Base-by-base conservation (phyloP, 345 rosid species). In the Nephelium lappaceum region DNA sequence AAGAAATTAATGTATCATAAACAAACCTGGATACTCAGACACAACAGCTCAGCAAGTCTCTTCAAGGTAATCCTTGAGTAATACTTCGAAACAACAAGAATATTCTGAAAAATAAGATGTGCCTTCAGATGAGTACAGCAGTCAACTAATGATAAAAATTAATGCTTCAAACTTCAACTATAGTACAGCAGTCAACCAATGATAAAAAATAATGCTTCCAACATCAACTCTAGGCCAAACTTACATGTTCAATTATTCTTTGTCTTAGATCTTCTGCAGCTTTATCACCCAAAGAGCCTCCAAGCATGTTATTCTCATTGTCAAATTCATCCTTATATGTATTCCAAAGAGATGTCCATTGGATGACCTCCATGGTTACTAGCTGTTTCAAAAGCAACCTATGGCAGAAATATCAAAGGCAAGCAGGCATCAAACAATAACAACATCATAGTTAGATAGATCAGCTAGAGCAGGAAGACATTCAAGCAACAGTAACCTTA, bases 341-440 rank as follows among this genome's bases (percentile, higher is more conserved):
- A 87, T 83, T 89, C 99, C 98, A 97, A 69, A 97, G 95, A 70
- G 95, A 83, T 63, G 97, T 97, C 99, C 99, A 94, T 67, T 88
- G 97, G 78, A 97, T 88, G 79, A 97, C 98, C 89, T 97, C 99
- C 98, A 94, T 92, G 47, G 98, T 94, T 71, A 97, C 97, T 82
- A 97, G 83, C 80, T 93, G 97, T 79, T 94, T 94, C 82, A 94
- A 84, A 58, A 93, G 89, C 89, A 90, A 73, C 88, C 99, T 93
- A 79, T 16, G 47, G 67, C 45, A 38, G 23, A 79, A 73, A 47
- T 5, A 75, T 67, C 78, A 53, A 75, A 72, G 14, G 23, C 63
- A 77, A 58, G 11, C 4, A 43, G 11, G 11, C 12, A 45, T 58
- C 71, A 75, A 41, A 58, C 62, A 79, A 23, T 38, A 51, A 27